A percentile compares a stretch with the other conserved stretches of the same genome.
These are phyloP conservation scores for Eustoma russellianum DNA, from an alignment of 257 asterid genomes.

Conservation along the genomic window DNA sequence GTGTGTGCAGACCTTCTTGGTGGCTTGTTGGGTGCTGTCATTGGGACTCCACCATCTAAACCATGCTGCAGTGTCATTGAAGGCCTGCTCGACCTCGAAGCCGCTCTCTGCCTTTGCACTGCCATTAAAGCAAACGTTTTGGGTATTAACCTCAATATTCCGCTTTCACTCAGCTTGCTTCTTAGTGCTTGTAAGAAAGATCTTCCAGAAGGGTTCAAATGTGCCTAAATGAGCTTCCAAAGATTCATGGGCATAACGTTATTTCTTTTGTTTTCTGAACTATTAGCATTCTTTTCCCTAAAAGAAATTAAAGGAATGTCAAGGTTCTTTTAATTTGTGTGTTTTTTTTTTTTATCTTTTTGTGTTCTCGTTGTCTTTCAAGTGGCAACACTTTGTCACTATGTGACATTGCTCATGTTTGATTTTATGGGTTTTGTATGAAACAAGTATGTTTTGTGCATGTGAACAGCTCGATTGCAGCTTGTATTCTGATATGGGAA, in stretches of 20 bases:
- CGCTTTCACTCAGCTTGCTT: slow-evolving; percentile 22
- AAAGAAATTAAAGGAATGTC: not conserved
- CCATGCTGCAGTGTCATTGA: slow-evolving; percentile 20
- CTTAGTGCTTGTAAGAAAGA: slow-evolving; percentile 23
- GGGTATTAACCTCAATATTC: slow-evolving; percentile 20
- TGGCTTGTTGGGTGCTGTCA: slow-evolving; percentile 8
- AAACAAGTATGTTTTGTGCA: too few species aligned
- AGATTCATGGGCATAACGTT: too few species aligned
- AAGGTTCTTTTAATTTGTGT: not conserved
- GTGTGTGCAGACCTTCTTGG: slow-evolving; percentile 17
- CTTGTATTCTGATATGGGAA: not conserved
- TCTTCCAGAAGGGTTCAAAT: slow-evolving; percentile 16
- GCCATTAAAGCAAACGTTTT: slow-evolving; percentile 23
- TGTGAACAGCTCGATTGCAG: too few species aligned
- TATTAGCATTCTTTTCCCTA: too few species aligned
- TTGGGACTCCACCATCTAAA: slow-evolving; percentile 15
- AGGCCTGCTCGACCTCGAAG: slow-evolving; percentile 23
- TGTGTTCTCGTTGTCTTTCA: not conserved
- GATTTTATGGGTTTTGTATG: not conserved
- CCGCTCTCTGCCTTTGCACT: slow-evolving; percentile 28
- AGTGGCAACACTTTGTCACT: too few species aligned
- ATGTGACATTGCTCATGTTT: too few species aligned
- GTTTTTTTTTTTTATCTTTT: too few species aligned
- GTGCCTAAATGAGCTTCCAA: slow-evolving; percentile 3
- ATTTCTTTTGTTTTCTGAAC: too few species aligned